Base-by-base conservation (phyloP, 176 grass and related monocot genomes). In the Bolboschoenus planiculmis region DNA sequence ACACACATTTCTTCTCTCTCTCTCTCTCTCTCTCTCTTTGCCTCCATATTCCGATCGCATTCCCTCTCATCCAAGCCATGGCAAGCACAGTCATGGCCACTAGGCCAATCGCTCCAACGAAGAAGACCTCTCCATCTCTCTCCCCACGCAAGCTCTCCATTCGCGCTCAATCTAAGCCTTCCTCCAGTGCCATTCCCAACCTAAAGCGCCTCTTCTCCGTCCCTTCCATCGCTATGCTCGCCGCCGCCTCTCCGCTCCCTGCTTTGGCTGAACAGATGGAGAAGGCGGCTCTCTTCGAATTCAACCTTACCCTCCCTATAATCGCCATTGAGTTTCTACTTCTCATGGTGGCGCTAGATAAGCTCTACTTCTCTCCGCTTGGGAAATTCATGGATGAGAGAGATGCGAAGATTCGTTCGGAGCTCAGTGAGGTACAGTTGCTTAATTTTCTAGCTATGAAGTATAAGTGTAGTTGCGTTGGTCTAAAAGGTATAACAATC, bases 301-400 rank as follows among this genome's bases (percentile, higher is more conserved):
- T 99, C 90, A 90, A 99, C 86, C 90, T 99, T 60, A 99, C 92
- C 21, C 92, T 99, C 4, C 92, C 92, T 10, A 23, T 70, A 27
- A 99, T 99, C 86, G 89, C 89, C 56, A 79, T 36, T 36, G 93
- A 99, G 91, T 99, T 95, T 84, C 89, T 99, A 66, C 88, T 99
- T 23, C 92, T 95, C 44, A 99, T 99, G 96, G 91, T 99, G 76
- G 92, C 96, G 79, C 93, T 99, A 10, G 96, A 98, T 85, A 99
- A 99, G 88, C 84, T 92, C 62, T 99, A 90, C 86, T 99, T 86
- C 96, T 90, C 92, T 64, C 96, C 96, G 56, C 84, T 99, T 46
- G 96, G 96, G 10, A 95, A 85, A 67, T 99, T 99, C 91, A 99
- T 99, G 93, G 96, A 99, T 84, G 93, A 90, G 79, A 87, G 96